These are phyloP conservation scores for Penicillium waksmanii DNA, from an alignment of 495 filamentous ascomycete genomes.

Conservation along the genomic window DNA sequence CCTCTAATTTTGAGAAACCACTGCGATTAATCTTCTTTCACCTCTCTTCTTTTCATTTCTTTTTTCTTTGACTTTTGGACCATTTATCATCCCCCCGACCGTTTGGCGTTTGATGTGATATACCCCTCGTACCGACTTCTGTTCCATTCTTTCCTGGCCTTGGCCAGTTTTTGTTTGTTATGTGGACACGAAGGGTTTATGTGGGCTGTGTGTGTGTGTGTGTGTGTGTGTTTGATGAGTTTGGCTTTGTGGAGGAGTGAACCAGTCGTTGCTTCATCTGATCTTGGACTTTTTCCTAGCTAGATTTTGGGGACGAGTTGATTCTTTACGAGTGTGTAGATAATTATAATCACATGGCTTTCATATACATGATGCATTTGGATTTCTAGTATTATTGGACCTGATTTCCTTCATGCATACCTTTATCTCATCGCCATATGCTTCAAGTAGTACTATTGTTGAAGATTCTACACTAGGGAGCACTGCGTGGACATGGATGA, in stretches of 20 bases:
- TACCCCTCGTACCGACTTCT: slow-evolving; percentile 44
- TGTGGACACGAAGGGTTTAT: slow-evolving; percentile 29
- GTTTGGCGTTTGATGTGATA: slow-evolving; percentile 52
- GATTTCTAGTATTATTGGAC: not conserved
- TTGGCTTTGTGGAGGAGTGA: slow-evolving; percentile 5
- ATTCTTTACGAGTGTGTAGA: slow-evolving; percentile 11
- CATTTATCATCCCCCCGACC: slow-evolving; percentile 13
- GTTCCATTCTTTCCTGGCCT: slow-evolving; percentile 26
- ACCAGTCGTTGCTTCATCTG: slow-evolving; percentile 5
- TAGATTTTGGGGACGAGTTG: slow-evolving; percentile 5
- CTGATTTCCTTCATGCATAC: not conserved
- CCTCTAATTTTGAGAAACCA: not conserved
- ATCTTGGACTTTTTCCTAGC: slow-evolving; percentile 2
- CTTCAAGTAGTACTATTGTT: too few relatives aligned
- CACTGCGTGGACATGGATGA: too few relatives aligned
- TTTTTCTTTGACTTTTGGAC: slow-evolving; percentile 18
- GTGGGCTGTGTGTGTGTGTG: slow-evolving; percentile 11
- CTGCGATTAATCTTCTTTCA: slow-evolving; percentile 7
- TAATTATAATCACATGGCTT: slow-evolving; percentile 10
- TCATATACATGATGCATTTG: not conserved
- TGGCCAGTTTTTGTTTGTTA: slow-evolving; percentile 24
- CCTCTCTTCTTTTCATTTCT: slow-evolving; percentile 11
- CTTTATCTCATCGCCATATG: too few relatives aligned
- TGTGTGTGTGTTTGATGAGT: slow-evolving; percentile 13
- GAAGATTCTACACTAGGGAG: too few relatives aligned